These are phyloP conservation scores for Vickermania spadyakhi DNA, from an alignment of 208 protist genomes.

Conservation along the genomic window DNA sequence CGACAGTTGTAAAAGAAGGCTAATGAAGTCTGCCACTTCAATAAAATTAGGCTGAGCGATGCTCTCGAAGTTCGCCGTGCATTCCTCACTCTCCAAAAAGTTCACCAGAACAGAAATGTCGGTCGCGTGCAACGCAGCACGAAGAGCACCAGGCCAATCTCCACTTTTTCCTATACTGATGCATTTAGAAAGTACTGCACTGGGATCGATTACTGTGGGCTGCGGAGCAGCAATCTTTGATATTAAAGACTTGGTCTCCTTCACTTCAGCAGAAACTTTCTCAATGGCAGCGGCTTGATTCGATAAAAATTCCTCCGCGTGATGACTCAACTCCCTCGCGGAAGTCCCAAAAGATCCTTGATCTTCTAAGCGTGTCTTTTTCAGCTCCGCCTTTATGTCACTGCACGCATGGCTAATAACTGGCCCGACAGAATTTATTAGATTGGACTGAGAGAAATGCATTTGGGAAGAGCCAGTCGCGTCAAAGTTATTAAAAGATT, in stretches of 20 bases:
- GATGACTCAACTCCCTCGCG: not conserved
- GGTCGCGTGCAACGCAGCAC: slow-evolving; percentile 48
- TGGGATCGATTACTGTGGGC: slow-evolving; percentile 28
- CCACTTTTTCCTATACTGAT: slow-evolving; percentile 40
- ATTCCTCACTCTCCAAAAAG: slow-evolving; percentile 72
- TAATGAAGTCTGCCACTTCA: slow-evolving; percentile 67
- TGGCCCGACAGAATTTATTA: not conserved
- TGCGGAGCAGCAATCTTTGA: slow-evolving; percentile 5
- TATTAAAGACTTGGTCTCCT: slow-evolving; percentile 6
- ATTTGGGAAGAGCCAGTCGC: slow-evolving; percentile 13
- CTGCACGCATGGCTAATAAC: not conserved
- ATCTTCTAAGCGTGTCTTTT: not conserved
- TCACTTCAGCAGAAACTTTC: slow-evolving; percentile 20
- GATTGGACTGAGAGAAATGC: slow-evolving; percentile 20
- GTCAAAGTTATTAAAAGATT: slow-evolving; percentile 48
- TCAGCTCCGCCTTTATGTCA: not conserved
- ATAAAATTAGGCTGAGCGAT: slow-evolving; percentile 52
- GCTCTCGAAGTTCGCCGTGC: slow-evolving; percentile 42
- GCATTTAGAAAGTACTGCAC: slow-evolving; percentile 48
- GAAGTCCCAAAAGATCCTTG: not conserved
- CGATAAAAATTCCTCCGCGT: not conserved
- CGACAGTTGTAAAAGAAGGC: slow-evolving; percentile 73
- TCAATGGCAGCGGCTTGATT: slow-evolving; percentile 37
- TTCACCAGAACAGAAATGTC: slow-evolving; percentile 68
- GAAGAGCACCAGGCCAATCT: slow-evolving; percentile 67